phyloP scores from a whole-genome alignment of 2,329 filamentous ascomycete species.

The Colletotrichum acutatum region DNA sequence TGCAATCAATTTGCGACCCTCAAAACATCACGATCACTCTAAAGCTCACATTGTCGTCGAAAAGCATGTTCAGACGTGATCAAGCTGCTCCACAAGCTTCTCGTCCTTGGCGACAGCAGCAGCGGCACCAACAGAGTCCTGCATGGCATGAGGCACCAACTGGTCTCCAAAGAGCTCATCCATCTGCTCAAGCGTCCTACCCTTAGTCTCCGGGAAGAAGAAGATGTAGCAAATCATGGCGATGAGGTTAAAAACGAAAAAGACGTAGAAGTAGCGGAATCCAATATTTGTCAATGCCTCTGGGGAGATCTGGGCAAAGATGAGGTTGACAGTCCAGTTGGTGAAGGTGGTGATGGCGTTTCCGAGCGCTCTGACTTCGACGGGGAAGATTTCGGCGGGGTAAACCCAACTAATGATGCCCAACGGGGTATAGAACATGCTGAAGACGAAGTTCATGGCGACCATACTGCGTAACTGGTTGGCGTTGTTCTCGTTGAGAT shows the following conservation, averaged over 20 bases:
- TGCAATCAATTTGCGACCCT: no score
- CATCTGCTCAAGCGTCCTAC: conserved; percentile 47
- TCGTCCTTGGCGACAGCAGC: conserved; percentile 26
- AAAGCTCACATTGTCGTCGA: background rate
- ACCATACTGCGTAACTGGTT: conserved; percentile 43
- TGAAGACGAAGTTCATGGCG: conserved; percentile 49
- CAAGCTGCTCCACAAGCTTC: conserved; percentile 23
- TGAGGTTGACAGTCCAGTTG: conserved; percentile 48
- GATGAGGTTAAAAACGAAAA: conserved; percentile 41
- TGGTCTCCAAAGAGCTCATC: conserved; percentile 47
- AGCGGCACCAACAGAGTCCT: conserved; percentile 22
- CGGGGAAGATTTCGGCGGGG: conserved; percentile 52
- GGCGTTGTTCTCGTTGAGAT: conserved; percentile 39
- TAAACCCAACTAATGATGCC: conserved; percentile 57
- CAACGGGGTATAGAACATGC: conserved; percentile 43
- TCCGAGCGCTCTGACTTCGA: conserved; percentile 44
- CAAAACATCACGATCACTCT: rapidly evolving
- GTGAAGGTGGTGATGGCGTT: conserved; percentile 44
- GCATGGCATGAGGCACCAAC: conserved; percentile 31
- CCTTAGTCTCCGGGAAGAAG: conserved; percentile 48
- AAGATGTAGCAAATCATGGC: conserved; percentile 39
- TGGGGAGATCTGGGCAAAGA: conserved; percentile 61
- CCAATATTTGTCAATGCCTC: conserved; percentile 52
- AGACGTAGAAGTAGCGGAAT: conserved; percentile 56
- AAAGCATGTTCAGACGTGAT: background rate